Evolutionary conservation across 805 yeast genomes (phyloP).

Genomic region (Saturnispora diversa): DNA sequence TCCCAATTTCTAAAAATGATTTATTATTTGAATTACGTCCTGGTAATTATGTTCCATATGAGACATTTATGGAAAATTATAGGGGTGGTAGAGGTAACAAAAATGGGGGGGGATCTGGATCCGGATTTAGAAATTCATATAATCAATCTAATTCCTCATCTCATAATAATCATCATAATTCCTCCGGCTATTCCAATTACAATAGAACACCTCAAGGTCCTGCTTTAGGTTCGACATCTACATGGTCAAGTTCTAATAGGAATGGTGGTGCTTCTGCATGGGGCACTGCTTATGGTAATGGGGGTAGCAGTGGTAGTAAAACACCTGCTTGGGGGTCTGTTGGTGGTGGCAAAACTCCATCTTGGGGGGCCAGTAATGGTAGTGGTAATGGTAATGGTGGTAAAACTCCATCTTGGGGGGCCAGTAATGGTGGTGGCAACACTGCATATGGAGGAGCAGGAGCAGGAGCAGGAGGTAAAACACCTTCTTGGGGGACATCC

Average conservation of each 20-base stretch:
- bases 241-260: constrained; percentile 3
- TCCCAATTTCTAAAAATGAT: constrained; percentile 73
- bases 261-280: constrained; percentile 7
- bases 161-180: too few species aligned
- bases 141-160: not conserved
- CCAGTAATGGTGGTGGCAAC: constrained; percentile 34
- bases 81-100: constrained; percentile 28
- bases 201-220: constrained; percentile 1
- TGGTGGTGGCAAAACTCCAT: constrained; percentile 42
- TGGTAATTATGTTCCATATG: constrained; percentile 68
- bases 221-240: not conserved
- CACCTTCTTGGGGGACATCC: constrained; percentile 34
- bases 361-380: constrained; percentile 34
- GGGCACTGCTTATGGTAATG: constrained; percentile 25
- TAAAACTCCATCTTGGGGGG: constrained; percentile 32
- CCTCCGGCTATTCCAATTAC: not conserved
- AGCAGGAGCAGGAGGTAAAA: constrained; percentile 26
- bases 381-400: constrained; percentile 17
- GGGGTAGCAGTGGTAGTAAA: constrained; percentile 15
- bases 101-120: not conserved
- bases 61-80: constrained; percentile 52
- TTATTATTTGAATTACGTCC: constrained; percentile 62
- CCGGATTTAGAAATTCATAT: too few species aligned
- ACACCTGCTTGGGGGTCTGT: constrained; percentile 27
- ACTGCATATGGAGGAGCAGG: constrained; percentile 46